These are phyloP conservation scores for Colletotrichum sp. DNA, from an alignment of 2,329 filamentous ascomycete species.

Conservation along the genomic window DNA sequence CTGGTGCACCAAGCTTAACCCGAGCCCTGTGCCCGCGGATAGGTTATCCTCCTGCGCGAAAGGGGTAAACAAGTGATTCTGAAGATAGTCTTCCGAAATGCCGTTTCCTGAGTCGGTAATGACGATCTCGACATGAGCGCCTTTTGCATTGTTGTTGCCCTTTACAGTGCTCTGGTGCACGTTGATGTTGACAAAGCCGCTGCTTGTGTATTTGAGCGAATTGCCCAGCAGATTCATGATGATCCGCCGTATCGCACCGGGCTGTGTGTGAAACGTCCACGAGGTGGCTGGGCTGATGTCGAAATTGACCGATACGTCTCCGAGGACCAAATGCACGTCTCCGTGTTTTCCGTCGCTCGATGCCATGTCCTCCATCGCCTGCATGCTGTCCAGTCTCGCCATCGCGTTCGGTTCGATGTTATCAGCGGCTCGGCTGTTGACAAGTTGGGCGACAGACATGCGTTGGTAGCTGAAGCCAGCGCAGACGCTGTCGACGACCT, in stretches of 20 bases:
- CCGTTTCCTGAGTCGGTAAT: conserved; percentile 71
- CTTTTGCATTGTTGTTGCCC: not conserved
- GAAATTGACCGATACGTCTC: conserved; percentile 48
- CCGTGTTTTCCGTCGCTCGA: not conserved
- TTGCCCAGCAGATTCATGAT: conserved; percentile 70
- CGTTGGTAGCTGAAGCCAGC: conserved; percentile 40
- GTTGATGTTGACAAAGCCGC: conserved; percentile 33
- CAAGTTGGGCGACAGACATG: conserved; percentile 9
- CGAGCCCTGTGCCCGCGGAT: conserved; percentile 66
- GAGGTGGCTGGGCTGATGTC: conserved; percentile 50
- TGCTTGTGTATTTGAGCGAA: conserved; percentile 63
- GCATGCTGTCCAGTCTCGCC: conserved; percentile 23
- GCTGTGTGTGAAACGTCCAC: conserved; percentile 61
- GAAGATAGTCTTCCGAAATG: conserved; percentile 67
- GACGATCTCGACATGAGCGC: conserved; percentile 37
- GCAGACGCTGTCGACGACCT: conserved; percentile 41
- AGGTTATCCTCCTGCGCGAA: conserved; percentile 69
- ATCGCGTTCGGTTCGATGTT: too few species aligned
- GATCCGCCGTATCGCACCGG: conserved; percentile 56
- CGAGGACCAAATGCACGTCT: not conserved
- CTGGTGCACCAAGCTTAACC: conserved; percentile 66
- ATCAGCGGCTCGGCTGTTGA: not conserved
- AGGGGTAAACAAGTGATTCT: conserved; percentile 64
- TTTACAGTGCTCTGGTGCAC: conserved; percentile 23
- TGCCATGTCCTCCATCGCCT: conserved; percentile 18